These are phyloP conservation scores for Taphrina deformans DNA, from an alignment of 1,139 yeast genomes.

Conservation along the genomic window DNA sequence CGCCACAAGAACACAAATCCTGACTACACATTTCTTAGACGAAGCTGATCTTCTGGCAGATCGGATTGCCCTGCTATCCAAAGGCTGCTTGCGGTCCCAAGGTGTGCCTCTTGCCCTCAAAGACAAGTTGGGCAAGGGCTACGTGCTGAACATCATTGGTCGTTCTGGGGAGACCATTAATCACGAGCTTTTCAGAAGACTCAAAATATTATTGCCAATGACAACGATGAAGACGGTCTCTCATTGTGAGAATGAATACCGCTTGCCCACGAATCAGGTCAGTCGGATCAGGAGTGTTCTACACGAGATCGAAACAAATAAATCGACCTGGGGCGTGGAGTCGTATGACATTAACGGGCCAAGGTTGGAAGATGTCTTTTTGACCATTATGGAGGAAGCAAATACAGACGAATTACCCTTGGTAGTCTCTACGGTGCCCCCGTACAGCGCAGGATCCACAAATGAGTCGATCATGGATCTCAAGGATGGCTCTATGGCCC, in stretches of 20 bases:
- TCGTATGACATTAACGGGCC: constrained; percentile 45
- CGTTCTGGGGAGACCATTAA: background rate
- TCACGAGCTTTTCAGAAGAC: background rate
- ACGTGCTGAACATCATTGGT: constrained; percentile 32
- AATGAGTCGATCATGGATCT: background rate
- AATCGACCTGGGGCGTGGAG: background rate
- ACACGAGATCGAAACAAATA: constrained; percentile 5
- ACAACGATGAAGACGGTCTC: background rate
- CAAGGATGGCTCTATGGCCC: background rate
- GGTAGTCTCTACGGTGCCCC: background rate
- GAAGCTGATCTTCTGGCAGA: constrained; percentile 48
- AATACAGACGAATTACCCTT: background rate
- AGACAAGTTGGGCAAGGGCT: constrained; percentile 46
- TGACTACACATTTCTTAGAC: constrained; percentile 48
- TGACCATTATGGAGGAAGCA: constrained; percentile 43
- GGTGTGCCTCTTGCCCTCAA: constrained; percentile 46
- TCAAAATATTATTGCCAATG: background rate
- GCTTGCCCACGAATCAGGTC: background rate
- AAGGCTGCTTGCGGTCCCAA: constrained; percentile 43
- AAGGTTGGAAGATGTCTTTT: constrained; percentile 46
- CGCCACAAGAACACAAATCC: constrained; percentile 43
- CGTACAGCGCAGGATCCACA: background rate
- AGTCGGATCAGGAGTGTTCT: background rate
- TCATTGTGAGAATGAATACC: constrained; percentile 2
- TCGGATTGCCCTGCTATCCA: constrained; percentile 45